Conservation (phyloP, 2,329 filamentous ascomycete genomes). For the Pezicula carpinea region DNA sequence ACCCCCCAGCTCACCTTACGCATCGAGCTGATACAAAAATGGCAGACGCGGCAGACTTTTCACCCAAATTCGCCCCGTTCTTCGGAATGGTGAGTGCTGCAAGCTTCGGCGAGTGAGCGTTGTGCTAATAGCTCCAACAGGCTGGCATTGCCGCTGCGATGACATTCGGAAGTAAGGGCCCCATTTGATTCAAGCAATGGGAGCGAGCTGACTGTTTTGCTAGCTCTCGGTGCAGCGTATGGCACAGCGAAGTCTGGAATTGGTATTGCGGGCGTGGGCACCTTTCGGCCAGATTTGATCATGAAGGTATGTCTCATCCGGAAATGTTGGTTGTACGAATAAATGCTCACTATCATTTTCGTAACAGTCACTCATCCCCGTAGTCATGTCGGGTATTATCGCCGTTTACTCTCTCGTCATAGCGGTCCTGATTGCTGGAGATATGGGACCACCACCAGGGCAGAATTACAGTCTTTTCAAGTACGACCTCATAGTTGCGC, state of each 20-base stretch:
- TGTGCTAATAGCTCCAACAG: slow-evolving; percentile 38
- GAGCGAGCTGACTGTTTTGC: slow-evolving; percentile 22
- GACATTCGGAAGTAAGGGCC: slow-evolving; percentile 71
- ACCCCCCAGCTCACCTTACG: neutral
- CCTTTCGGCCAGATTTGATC: slow-evolving; percentile 79
- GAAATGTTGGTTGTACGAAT: slow-evolving; percentile 3
- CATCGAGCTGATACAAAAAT: slow-evolving; percentile 34
- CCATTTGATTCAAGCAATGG: slow-evolving; percentile 15
- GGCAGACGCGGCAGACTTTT: slow-evolving; percentile 53
- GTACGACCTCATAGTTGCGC: slow-evolving; percentile 42
- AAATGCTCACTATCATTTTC: slow-evolving; percentile 3
- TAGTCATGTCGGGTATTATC: slow-evolving; percentile 99
- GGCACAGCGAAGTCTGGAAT: slow-evolving; percentile 86
- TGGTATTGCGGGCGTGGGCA: slow-evolving; percentile 80
- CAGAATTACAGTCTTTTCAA: slow-evolving; percentile 78
- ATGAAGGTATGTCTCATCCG: slow-evolving; percentile 64
- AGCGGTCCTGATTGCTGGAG: slow-evolving; percentile 89
- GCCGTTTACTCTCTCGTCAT: slow-evolving; percentile 97
- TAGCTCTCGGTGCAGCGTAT: slow-evolving; percentile 67
- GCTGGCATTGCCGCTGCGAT: slow-evolving; percentile 76
- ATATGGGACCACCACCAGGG: slow-evolving; percentile 68
- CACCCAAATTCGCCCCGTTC: slow-evolving; percentile 82
- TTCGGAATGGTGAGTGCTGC: slow-evolving; percentile 70
- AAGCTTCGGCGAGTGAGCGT: slow-evolving; percentile 8
- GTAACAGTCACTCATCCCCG: slow-evolving; percentile 70